Evolutionary conservation across 306 rosid genomes (phyloP).

Genomic region (Dicorynia guianensis): DNA sequence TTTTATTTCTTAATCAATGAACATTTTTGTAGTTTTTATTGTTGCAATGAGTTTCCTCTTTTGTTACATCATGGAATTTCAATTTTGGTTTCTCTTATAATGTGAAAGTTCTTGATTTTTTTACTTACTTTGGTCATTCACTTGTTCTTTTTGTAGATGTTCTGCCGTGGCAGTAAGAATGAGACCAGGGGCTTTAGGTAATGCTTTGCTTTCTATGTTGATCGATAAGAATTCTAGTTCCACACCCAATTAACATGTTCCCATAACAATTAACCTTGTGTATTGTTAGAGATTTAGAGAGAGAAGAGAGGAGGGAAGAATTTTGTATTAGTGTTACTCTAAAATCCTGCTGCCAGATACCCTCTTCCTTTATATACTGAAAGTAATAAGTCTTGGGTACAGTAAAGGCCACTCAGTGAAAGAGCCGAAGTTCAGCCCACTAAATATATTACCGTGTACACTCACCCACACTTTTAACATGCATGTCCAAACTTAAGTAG

Average conservation of each 20-base stretch:
- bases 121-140: conserved; percentile 29
- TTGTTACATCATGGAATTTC: neutral
- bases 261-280: conserved; percentile 3
- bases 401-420: no score
- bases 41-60: neutral
- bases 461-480: no score
- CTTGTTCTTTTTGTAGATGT: conserved; percentile 65
- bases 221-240: conserved; percentile 18
- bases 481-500: conserved; percentile 8
- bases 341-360: no score
- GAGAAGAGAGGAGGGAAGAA: no score
- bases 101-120: conserved; percentile 37
- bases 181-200: conserved; percentile 97
- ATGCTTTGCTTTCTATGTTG: conserved; percentile 31
- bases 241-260: conserved; percentile 15
- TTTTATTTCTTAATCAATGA: conserved; percentile 1
- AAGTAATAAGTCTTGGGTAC: no score
- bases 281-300: no score
- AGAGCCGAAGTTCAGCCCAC: no score
- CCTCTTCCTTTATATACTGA: no score
- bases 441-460: no score
- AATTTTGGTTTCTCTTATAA: conserved; percentile 10
- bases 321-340: no score
- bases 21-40: neutral
- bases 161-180: conserved; percentile 93